phyloP scores from a whole-genome alignment of 139 green algal species.

The Trebouxia sp. region DNA sequence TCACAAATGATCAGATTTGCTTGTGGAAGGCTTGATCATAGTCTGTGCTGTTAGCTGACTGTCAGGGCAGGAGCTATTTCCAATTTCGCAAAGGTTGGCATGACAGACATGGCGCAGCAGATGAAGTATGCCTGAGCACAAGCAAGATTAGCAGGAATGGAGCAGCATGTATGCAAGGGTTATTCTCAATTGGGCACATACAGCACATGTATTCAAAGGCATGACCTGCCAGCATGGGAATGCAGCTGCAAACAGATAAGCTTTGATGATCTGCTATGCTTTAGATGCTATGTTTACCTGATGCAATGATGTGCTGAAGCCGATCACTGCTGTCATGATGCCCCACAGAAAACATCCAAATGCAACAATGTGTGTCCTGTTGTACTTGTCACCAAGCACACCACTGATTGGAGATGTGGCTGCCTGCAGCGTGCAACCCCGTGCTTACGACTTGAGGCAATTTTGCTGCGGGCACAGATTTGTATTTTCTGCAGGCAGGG shows the following conservation, averaged over 20 bases:
- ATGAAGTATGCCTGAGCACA: too few species aligned
- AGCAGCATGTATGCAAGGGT: too few species aligned
- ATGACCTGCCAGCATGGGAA: too few species aligned
- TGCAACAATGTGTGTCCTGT: conserved; percentile 65
- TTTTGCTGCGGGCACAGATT: neutral
- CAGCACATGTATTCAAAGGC: too few species aligned
- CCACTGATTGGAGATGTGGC: conserved; percentile 36
- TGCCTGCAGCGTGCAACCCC: conserved; percentile 19
- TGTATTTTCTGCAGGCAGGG: neutral
- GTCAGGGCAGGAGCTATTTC: too few species aligned
- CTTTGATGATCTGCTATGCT: neutral
- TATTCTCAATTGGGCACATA: too few species aligned
- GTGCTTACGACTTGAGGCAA: neutral
- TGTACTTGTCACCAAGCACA: conserved; percentile 50
- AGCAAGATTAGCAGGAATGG: too few species aligned
- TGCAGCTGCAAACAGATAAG: too few species aligned
- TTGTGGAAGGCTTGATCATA: neutral
- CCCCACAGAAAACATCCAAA: conserved; percentile 74
- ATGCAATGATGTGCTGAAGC: conserved; percentile 51
- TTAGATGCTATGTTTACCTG: conserved; percentile 24
- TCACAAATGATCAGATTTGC: neutral
- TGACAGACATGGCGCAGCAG: too few species aligned
- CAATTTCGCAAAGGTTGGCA: too few species aligned
- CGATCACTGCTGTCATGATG: conserved; percentile 72
- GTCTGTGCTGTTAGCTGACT: too few species aligned